Evolutionary conservation across 2,329 filamentous ascomycete species (phyloP), one percentile per base, ranked within the genome.

Genomic region (Fusarium floridanum): DNA sequence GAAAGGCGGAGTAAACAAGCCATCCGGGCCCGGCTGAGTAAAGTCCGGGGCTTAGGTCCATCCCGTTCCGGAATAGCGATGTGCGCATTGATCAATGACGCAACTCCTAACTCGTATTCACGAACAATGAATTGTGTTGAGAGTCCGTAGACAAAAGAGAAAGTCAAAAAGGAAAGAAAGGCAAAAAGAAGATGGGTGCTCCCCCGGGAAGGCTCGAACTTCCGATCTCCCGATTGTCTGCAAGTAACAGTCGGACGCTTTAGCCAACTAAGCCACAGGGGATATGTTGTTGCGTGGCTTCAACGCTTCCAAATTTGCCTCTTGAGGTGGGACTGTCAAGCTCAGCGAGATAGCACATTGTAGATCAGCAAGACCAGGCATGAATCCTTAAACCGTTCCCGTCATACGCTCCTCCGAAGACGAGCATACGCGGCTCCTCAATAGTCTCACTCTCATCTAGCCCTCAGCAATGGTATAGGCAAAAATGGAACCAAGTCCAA

Each of bases 141-240:
- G 16, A 29, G 9, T 3, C 14, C 5, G 2, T 20, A 34, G 17
- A 4, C n/a, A 55, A 55, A 55, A 12, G 6, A 14, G 11, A 5
- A 8, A 9, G 27, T 5, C 17, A 55, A 55, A 55, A 55, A 34
- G n/a, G 17, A 34, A 14, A 14, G 7, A 7, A 5, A 55, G 11
- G n/a, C 17, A 55, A 55, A 55, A 55, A 34, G 27, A 20, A 16
- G 0, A 20, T 32, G 17, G 17, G 3, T 32, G 16, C 70, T 78
- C 77, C 77, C 76, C 77, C 76, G 77, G 76, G 72, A 78, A 79
- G 77, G 77, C 70, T 78, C 77, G 77, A 78, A 78, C 77, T 78
- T 77, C 73, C 75, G 77, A 78, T 78, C 77, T 78, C 76, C 74
- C 76, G 77, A 78, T 78, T 76, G 74, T 75, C 74, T 76, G 64